A percentile compares a stretch with the other conserved stretches of the same genome.
phyloP scores from a whole-genome alignment of 2,329 filamentous ascomycete genomes.

The Beauveria sp. region DNA sequence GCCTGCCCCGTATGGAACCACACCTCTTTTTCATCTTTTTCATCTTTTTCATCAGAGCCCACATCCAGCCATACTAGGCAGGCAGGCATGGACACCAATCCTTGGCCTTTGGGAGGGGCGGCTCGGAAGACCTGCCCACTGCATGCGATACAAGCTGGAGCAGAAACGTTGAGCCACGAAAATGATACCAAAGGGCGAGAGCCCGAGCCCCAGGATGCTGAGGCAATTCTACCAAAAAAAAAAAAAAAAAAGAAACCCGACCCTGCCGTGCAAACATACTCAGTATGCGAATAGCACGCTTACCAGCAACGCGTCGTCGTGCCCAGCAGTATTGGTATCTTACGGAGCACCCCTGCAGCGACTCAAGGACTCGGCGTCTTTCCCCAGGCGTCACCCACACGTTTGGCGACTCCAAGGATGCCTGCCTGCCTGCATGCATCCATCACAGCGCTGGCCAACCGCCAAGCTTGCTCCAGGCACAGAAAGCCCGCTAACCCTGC shows the following conservation, averaged over 20 bases:
- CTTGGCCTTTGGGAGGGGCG: constrained; percentile 3
- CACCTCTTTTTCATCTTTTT: constrained; percentile 11
- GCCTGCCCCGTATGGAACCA: constrained; percentile 21
- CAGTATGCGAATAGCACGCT: background rate
- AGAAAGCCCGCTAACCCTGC: background rate
- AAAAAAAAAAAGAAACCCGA: background rate
- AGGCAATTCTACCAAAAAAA: background rate
- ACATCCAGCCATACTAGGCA: constrained; percentile 13
- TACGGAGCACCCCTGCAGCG: constrained; percentile 4
- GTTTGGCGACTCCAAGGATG: constrained; percentile 17
- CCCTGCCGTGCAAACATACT: background rate
- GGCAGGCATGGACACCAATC: constrained; percentile 15
- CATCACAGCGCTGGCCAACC: constrained; percentile 18
- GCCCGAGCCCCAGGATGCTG: background rate
- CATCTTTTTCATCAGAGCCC: constrained; percentile 16
- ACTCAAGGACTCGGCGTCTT: constrained; percentile 12
- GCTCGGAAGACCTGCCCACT: constrained; percentile 5
- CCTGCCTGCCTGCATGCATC: constrained; percentile 12
- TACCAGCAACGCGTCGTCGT: background rate
- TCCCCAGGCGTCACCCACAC: constrained; percentile 23
- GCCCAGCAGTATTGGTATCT: background rate
- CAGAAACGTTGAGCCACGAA: background rate
- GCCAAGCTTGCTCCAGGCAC: constrained; percentile 8
- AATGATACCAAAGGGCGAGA: background rate
- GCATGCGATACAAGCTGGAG: constrained; percentile 11